phyloP scores from a whole-genome alignment of 2,329 filamentous ascomycete species.

The Sporothrix dimorphospora region DNA sequence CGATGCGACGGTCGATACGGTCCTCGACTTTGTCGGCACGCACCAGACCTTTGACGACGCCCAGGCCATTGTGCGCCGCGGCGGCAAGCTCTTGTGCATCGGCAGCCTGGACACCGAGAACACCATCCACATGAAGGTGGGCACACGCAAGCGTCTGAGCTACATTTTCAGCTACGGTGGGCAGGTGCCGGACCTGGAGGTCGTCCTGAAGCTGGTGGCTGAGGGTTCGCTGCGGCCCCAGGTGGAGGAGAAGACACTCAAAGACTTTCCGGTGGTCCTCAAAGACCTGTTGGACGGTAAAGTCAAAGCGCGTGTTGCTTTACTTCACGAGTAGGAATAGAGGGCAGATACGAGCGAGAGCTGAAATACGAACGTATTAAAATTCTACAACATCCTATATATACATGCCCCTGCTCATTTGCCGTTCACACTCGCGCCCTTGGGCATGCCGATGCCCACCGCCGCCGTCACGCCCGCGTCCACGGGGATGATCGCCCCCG shows the following conservation, averaged over 20 bases:
- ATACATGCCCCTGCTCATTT: not conserved
- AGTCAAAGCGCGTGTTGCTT: slow-evolving; percentile 14
- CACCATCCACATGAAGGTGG: slow-evolving; percentile 23
- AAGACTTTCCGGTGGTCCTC: slow-evolving; percentile 11
- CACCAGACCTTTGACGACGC: slow-evolving; percentile 26
- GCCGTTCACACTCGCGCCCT: slow-evolving; percentile 22
- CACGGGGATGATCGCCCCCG: slow-evolving; percentile 24
- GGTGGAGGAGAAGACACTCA: slow-evolving; percentile 15
- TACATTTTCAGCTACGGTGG: slow-evolving; percentile 25
- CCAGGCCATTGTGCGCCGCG: slow-evolving; percentile 20
- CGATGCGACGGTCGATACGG: not conserved
- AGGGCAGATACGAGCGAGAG: not conserved
- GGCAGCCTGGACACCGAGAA: slow-evolving; percentile 26
- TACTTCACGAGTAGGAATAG: slow-evolving; percentile 12
- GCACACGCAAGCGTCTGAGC: slow-evolving; percentile 25
- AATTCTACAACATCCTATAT: not conserved
- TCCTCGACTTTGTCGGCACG: slow-evolving; percentile 22
- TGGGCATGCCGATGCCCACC: slow-evolving; percentile 27
- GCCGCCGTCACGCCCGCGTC: slow-evolving; percentile 29
- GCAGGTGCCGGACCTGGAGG: slow-evolving; percentile 12
- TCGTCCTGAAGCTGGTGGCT: not conserved
- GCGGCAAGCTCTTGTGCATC: slow-evolving; percentile 22
- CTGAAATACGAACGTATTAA: not conserved
- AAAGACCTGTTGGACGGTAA: slow-evolving; percentile 15
- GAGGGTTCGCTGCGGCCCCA: slow-evolving; percentile 16